A percentile compares a stretch with the other conserved stretches of the same genome.
Evolutionary conservation across 2,329 filamentous ascomycete species (phyloP).

Genomic region (Cercospora brassicicola): DNA sequence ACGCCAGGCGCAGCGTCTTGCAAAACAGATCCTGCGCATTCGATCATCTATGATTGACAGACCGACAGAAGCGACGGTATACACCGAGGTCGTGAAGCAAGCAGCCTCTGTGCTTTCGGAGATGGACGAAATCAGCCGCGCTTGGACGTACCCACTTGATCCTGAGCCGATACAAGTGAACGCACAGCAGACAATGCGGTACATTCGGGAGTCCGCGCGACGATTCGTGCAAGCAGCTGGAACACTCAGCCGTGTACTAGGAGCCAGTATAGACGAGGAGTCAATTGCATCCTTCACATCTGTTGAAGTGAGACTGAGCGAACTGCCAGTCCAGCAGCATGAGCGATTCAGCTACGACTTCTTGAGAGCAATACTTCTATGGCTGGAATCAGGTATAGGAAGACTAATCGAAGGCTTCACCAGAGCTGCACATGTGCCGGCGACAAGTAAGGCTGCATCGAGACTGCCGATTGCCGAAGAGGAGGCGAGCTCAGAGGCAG

Average conservation of each 20-base stretch:
- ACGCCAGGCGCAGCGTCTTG: slow-evolving; percentile 56
- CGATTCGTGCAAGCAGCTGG: slow-evolving; percentile 64
- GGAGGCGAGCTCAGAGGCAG: slow-evolving; percentile 52
- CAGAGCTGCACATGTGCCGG: slow-evolving; percentile 43
- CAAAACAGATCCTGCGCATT: slow-evolving; percentile 56
- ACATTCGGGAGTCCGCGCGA: slow-evolving; percentile 56
- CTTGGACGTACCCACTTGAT: slow-evolving; percentile 61
- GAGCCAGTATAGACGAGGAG: slow-evolving; percentile 50
- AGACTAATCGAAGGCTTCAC: slow-evolving; percentile 60
- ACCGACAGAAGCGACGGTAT: slow-evolving; percentile 39
- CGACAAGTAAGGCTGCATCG: slow-evolving; percentile 39
- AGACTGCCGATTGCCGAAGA: slow-evolving; percentile 52
- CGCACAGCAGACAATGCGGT: slow-evolving; percentile 58
- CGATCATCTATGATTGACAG: slow-evolving; percentile 56
- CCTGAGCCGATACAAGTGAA: slow-evolving; percentile 54
- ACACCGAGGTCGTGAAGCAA: slow-evolving; percentile 37
- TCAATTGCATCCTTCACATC: slow-evolving; percentile 31
- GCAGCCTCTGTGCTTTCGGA: slow-evolving; percentile 51
- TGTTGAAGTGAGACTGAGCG: slow-evolving; percentile 45
- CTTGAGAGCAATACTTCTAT: slow-evolving; percentile 62
- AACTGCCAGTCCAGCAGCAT: slow-evolving; percentile 29
- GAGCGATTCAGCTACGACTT: slow-evolving; percentile 65
- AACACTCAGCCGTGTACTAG: slow-evolving; percentile 57
- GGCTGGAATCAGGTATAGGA: slow-evolving; percentile 60
- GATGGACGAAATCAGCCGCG: slow-evolving; percentile 55